phyloP scores from a whole-genome alignment of 345 rosid genomes.

The Syzygium grande region DNA sequence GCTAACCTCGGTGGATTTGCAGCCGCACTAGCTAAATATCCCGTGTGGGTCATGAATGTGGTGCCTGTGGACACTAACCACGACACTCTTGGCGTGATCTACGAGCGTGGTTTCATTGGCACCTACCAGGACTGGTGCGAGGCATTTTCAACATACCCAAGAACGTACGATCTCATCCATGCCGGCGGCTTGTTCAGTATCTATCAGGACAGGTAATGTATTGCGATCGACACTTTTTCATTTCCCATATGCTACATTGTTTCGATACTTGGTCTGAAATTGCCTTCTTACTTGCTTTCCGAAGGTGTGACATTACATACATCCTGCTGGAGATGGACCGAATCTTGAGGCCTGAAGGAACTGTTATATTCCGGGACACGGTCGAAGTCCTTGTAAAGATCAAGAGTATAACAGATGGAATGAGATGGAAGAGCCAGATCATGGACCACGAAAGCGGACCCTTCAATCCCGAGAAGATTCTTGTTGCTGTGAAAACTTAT shows the following conservation, averaged over 20 bases:
- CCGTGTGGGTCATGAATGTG: slow-evolving; percentile 93
- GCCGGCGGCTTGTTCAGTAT: slow-evolving; percentile 73
- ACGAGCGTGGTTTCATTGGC: slow-evolving; percentile 81
- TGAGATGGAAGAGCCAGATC: slow-evolving; percentile 81
- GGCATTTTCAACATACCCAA: slow-evolving; percentile 93
- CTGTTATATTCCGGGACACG: slow-evolving; percentile 83
- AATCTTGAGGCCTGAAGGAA: slow-evolving; percentile 93
- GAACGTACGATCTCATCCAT: slow-evolving; percentile 95
- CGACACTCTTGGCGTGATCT: slow-evolving; percentile 78
- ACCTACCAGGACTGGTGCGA: slow-evolving; percentile 97
- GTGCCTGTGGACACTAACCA: slow-evolving; percentile 58
- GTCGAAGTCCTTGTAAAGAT: slow-evolving; percentile 75
- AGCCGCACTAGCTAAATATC: slow-evolving; percentile 57
- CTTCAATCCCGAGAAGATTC: slow-evolving; percentile 86
- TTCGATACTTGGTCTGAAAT: not conserved
- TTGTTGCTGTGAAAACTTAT: slow-evolving; percentile 75
- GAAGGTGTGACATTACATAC: slow-evolving; percentile 70
- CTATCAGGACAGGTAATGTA: slow-evolving; percentile 64
- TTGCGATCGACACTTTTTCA: not conserved
- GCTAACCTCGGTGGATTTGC: slow-evolving; percentile 93
- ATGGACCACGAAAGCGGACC: slow-evolving; percentile 96
- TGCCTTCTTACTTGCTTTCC: slow-evolving; percentile 6
- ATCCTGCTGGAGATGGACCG: slow-evolving; percentile 96
- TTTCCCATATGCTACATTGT: not conserved
- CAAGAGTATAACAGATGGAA: slow-evolving; percentile 59